Conservation (phyloP, 1,139 yeast genomes). For the Lodderomyces metapsilosis region DNA sequence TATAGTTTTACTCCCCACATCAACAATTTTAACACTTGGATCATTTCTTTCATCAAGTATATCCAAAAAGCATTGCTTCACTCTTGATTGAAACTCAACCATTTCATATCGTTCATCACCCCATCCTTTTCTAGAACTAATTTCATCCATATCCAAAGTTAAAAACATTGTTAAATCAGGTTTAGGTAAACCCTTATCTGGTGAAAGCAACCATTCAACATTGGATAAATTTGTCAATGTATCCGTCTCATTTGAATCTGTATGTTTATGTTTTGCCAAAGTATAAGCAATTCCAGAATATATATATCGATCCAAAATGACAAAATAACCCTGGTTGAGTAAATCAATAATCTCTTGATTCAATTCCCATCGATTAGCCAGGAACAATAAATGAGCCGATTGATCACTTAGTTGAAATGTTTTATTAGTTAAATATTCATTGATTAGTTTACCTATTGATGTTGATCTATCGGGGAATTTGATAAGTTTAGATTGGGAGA, state of each 20-base stretch:
- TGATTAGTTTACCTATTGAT: slow-evolving; percentile 72
- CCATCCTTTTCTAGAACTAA: slow-evolving; percentile 66
- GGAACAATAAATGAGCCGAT: slow-evolving; percentile 81
- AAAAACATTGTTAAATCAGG: slow-evolving; percentile 86
- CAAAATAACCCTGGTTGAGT: slow-evolving; percentile 52
- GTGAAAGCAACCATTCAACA: slow-evolving; percentile 70
- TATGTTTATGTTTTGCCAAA: slow-evolving; percentile 57
- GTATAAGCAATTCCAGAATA: slow-evolving; percentile 94
- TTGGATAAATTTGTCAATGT: slow-evolving; percentile 25
- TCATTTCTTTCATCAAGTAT: slow-evolving; percentile 35
- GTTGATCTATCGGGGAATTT: slow-evolving; percentile 91
- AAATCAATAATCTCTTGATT: slow-evolving; percentile 44
- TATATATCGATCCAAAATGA: slow-evolving; percentile 82
- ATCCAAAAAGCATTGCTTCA: slow-evolving; percentile 55
- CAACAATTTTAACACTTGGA: slow-evolving; percentile 41
- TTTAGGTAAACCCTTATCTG: slow-evolving; percentile 81
- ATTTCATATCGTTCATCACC: slow-evolving; percentile 92
- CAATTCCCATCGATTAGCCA: slow-evolving; percentile 94
- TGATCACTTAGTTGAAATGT: slow-evolving; percentile 59
- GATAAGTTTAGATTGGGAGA: slow-evolving; percentile 46
- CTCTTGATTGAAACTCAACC: slow-evolving; percentile 66
- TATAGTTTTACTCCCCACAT: slow-evolving; percentile 60
- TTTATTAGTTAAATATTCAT: slow-evolving; percentile 62
- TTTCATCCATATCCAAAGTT: slow-evolving; percentile 54
- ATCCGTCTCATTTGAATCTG: background rate